Conservation (phyloP, 805 yeast species). For the Metschnikowia gruessii region DNA sequence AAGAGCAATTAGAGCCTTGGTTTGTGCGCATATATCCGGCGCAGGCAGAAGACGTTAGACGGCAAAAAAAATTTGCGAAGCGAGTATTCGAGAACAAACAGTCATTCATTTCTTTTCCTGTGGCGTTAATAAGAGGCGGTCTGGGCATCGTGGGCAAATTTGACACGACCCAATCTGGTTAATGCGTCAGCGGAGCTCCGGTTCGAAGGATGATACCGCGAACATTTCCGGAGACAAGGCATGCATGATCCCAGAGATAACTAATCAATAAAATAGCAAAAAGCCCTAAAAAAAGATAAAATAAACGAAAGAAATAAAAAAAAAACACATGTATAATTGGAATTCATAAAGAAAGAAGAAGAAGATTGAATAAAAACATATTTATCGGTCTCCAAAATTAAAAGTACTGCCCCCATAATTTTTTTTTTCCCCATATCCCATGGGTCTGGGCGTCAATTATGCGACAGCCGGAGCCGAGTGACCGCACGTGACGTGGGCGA, state of each 20-base stretch:
- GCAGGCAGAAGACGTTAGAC: background rate
- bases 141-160: background rate
- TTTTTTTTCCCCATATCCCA: background rate
- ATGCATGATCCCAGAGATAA: background rate
- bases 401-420: no score
- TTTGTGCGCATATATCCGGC: background rate
- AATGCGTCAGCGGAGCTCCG: background rate
- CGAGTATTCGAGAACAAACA: background rate
- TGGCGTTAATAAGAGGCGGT: background rate
- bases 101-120: background rate
- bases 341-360: no score
- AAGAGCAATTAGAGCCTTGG: background rate
- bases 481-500: conserved; percentile 7
- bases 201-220: background rate
- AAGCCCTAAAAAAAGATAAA: background rate
- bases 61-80: conserved; percentile 1
- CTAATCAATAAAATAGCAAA: conserved; percentile 1
- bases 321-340: no score
- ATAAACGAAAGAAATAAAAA: background rate
- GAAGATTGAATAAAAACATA: no score
- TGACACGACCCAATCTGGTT: background rate
- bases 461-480: conserved; percentile 1
- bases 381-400: no score
- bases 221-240: background rate
- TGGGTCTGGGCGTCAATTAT: background rate